Percentiles rank a stretch among this genome's conserved stretches.
Evolutionary conservation across 1,284 basidiomycete genomes (phyloP).

Genomic region (Irpex lacteus): DNA sequence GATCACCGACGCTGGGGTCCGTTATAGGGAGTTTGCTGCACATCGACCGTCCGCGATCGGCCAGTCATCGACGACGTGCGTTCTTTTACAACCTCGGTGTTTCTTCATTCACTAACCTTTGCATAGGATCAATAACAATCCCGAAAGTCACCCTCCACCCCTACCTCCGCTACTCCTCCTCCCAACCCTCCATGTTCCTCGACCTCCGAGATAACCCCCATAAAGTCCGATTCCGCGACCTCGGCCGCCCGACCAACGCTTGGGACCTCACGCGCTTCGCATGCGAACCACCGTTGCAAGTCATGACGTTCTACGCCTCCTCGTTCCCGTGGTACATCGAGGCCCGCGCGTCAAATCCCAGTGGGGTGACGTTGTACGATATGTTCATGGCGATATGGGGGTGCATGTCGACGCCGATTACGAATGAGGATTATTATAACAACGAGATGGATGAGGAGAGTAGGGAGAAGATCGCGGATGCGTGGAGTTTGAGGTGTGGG

Average conservation of each 20-base stretch:
- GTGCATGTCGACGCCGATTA: slow-evolving; percentile 26
- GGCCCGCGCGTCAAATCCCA: slow-evolving; percentile 36
- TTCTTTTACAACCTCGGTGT: not conserved
- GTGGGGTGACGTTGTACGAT: slow-evolving; percentile 56
- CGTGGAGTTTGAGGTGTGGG: slow-evolving; percentile 23
- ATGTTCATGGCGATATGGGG: slow-evolving; percentile 40
- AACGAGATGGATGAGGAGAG: slow-evolving; percentile 27
- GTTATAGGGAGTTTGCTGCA: slow-evolving; percentile 24
- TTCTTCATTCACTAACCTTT: not conserved
- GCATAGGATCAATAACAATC: slow-evolving; percentile 6
- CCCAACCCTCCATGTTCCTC: slow-evolving; percentile 28
- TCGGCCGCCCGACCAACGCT: slow-evolving; percentile 31
- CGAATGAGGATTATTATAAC: slow-evolving; percentile 28
- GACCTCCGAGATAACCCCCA: slow-evolving; percentile 35
- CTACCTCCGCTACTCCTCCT: slow-evolving; percentile 32
- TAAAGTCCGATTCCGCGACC: slow-evolving; percentile 39
- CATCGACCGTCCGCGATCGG: slow-evolving; percentile 10
- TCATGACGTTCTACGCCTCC: slow-evolving; percentile 48
- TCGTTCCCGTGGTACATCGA: slow-evolving; percentile 60
- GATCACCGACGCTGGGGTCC: slow-evolving; percentile 17
- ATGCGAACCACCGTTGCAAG: slow-evolving; percentile 41
- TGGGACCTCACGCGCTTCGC: slow-evolving; percentile 43
- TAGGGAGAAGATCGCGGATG: slow-evolving; percentile 22
- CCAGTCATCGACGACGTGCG: slow-evolving; percentile 7
- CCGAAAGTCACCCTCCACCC: slow-evolving; percentile 29